Base-by-base conservation (phyloP, 2,329 filamentous ascomycete species). In the Fusarium papillatum region DNA sequence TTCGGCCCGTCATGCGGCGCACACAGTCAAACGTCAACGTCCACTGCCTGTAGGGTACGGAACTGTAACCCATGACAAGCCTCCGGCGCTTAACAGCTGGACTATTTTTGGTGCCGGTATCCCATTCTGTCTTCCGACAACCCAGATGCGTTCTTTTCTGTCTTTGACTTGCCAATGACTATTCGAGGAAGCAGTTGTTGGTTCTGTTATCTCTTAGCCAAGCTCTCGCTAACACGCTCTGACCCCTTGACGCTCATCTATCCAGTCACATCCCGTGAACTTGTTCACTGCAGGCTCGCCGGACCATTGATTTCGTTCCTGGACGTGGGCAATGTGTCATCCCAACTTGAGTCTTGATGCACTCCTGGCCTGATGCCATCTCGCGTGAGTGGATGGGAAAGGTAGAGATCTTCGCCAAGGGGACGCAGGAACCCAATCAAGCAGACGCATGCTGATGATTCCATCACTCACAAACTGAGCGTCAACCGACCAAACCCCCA, bases 391-490 rank as follows among this genome's bases (percentile, higher is more conserved):
- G 46, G n/a, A 46, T 69, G 16, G 22, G 31, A 63, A 41, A 38
- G 70, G 71, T 65, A 73, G 69, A 68, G 75, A 79, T 79, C 71
- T 76, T 55, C 76, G 29, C 60, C 34, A 24, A 31, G 61, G 69
- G 19, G 29, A 66, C 50, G 53, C 66, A 22, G 61, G 66, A 61
- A 50, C 69, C 66, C 69, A 60, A 39, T 60, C n/a, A 41, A 26
- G 64, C 31, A 50, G 66, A 26, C 39, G 36, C 41, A 38, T 38
- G 46, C 24, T 31, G 68, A 24, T 63, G 66, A 50, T 41, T 63
- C 39, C 68, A 65, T 66, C 59, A 65, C 60, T 68, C 41, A 55
- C 53, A 38, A 41, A 38, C 24, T 38, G 22, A 31, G 43, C 50
- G 41, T 22, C 36, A 50, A 63, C 41, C 29, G 39, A 48, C 60